phyloP scores from a whole-genome alignment of 257 asterid genomes.

The Buddleja alternifolia region DNA sequence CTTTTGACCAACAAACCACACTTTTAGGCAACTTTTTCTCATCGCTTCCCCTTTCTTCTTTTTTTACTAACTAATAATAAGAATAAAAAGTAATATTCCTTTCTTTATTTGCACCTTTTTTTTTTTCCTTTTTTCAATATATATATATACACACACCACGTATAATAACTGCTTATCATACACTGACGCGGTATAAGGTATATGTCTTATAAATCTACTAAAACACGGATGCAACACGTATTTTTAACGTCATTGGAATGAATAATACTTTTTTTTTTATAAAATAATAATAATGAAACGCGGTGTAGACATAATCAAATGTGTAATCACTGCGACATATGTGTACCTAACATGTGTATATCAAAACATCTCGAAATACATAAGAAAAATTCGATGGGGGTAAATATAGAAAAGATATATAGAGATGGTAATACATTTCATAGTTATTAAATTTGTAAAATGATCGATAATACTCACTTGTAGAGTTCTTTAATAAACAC shows the following conservation, averaged over 20 bases:
- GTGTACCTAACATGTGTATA: too few species aligned
- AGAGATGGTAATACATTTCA: too few species aligned
- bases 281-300: too few species aligned
- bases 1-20: conserved; percentile 44
- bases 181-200: not conserved
- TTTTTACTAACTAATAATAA: conserved; percentile 6
- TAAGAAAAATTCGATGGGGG: too few species aligned
- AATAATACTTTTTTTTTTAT: not conserved
- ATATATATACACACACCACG: not conserved
- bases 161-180: not conserved
- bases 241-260: not conserved
- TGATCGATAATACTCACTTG: too few species aligned
- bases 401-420: too few species aligned
- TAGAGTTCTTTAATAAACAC: too few species aligned
- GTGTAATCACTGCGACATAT: too few species aligned
- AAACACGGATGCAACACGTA: not conserved
- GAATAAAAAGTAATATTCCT: not conserved
- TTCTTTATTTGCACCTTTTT: not conserved
- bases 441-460: too few species aligned
- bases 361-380: too few species aligned
- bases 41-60: conserved; percentile 16
- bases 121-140: not conserved
- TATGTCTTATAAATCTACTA: not conserved
- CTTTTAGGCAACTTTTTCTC: conserved; percentile 56
- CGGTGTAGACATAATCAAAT: too few species aligned